Evolutionary conservation across 2,329 filamentous ascomycete species (phyloP).

Genomic region (Aspergillus aculeatus): DNA sequence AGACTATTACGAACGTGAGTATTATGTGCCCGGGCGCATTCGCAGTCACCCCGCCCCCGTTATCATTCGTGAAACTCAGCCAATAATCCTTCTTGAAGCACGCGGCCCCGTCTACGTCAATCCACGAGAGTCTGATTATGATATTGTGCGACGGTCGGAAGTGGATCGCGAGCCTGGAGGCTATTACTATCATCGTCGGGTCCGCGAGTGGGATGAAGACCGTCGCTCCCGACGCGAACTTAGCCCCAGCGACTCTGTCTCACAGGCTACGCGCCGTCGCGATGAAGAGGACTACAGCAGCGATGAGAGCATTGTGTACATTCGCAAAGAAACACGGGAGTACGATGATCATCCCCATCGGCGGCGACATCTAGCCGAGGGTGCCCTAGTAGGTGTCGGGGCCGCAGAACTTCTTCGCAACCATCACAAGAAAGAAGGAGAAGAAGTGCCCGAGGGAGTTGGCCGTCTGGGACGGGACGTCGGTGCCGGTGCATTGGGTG

Average conservation of each 20-base stretch:
- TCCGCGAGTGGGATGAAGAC: slow-evolving; percentile 55
- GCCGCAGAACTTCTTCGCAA: slow-evolving; percentile 61
- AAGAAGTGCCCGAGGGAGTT: slow-evolving; percentile 52
- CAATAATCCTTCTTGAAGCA: slow-evolving; percentile 57
- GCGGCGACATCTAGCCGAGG: slow-evolving; percentile 60
- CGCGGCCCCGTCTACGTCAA: slow-evolving; percentile 51
- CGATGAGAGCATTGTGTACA: slow-evolving; percentile 62
- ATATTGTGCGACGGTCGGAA: slow-evolving; percentile 60
- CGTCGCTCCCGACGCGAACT: slow-evolving; percentile 47
- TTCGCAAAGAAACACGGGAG: slow-evolving; percentile 51
- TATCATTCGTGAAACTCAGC: slow-evolving; percentile 54
- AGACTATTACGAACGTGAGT: slow-evolving; percentile 48
- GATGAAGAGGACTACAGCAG: slow-evolving; percentile 52
- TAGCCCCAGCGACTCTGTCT: slow-evolving; percentile 54
- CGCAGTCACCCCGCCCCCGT: slow-evolving; percentile 51
- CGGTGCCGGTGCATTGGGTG: slow-evolving; percentile 62
- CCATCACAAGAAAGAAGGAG: slow-evolving; percentile 57
- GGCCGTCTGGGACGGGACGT: slow-evolving; percentile 52
- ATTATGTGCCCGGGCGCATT: slow-evolving; percentile 42
- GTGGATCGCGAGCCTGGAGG: slow-evolving; percentile 54
- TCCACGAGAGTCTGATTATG: slow-evolving; percentile 57
- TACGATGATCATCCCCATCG: slow-evolving; percentile 51
- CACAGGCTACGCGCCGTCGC: slow-evolving; percentile 47
- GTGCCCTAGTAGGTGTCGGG: slow-evolving; percentile 59
- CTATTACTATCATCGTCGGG: slow-evolving; percentile 61